Evolutionary conservation across 164 flowering plant genomes (phyloP).

Genomic region (Santalum album): DNA sequence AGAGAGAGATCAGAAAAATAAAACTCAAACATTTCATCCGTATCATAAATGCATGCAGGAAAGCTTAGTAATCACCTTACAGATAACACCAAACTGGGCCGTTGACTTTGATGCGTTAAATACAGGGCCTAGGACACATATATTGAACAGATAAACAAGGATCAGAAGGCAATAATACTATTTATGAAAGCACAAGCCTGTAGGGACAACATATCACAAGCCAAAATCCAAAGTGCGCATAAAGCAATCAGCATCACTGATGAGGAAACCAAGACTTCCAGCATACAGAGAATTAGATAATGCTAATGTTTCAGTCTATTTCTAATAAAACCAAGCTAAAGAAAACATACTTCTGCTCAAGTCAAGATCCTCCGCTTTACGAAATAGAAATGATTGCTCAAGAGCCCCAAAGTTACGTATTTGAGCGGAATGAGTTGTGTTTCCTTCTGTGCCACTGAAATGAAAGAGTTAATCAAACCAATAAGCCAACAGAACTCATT

Average conservation of each 20-base stretch:
- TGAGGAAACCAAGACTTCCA: no score
- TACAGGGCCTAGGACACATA: neutral
- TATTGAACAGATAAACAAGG: neutral
- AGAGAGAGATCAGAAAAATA: no score
- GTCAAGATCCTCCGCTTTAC: neutral
- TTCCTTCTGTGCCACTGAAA: constrained; percentile 1
- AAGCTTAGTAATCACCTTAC: neutral
- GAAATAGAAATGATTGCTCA: neutral
- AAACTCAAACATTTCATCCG: no score
- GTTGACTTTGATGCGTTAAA: neutral
- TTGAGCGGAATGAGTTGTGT: neutral
- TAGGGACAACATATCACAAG: no score
- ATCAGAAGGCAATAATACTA: neutral
- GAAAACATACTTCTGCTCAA: neutral
- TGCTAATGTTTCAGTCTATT: neutral
- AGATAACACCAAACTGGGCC: neutral
- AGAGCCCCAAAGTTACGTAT: neutral
- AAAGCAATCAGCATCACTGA: neutral
- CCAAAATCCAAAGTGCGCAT: no score
- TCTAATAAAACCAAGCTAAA: neutral
- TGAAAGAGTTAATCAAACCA: neutral
- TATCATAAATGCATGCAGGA: no score
- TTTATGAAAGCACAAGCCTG: no score
- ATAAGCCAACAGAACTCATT: neutral
- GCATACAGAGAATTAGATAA: no score